These are phyloP conservation scores for Macrolepiota fuliginosa DNA, from an alignment of 768 basidiomycete species.

Conservation along the genomic window DNA sequence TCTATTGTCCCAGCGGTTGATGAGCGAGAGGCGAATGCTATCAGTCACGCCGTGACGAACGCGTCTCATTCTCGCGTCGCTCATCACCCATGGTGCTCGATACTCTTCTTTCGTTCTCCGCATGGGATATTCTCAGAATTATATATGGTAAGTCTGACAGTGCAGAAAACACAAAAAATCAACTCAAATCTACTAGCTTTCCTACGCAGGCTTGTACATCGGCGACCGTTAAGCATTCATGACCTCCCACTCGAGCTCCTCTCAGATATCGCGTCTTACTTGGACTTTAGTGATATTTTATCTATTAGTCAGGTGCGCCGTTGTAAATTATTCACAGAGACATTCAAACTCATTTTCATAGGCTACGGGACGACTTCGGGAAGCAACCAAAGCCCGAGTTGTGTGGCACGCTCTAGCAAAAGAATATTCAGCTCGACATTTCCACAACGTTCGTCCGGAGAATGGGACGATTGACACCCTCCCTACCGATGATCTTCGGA, in stretches of 20 bases:
- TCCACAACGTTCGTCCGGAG: background rate
- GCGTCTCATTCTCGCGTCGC: background rate
- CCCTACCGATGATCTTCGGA: background rate
- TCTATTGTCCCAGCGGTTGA: conserved; percentile 49
- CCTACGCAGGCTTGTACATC: background rate
- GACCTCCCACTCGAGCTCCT: background rate
- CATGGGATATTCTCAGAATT: background rate
- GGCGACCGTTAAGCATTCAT: background rate
- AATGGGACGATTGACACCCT: background rate
- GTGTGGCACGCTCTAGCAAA: background rate
- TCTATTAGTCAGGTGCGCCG: background rate
- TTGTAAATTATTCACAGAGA: background rate
- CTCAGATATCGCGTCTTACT: background rate
- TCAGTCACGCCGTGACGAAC: background rate
- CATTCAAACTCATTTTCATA: background rate
- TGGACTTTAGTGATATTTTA: background rate
- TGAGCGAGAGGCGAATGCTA: no score
- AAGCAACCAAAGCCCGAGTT: background rate
- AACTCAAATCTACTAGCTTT: background rate
- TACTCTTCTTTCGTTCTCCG: background rate
- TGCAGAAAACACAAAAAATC: background rate
- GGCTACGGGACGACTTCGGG: background rate
- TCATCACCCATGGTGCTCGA: background rate
- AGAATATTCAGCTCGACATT: background rate
- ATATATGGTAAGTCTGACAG: background rate